Conservation (phyloP, 495 filamentous ascomycete genomes). For the Tetracladium setigerum region DNA sequence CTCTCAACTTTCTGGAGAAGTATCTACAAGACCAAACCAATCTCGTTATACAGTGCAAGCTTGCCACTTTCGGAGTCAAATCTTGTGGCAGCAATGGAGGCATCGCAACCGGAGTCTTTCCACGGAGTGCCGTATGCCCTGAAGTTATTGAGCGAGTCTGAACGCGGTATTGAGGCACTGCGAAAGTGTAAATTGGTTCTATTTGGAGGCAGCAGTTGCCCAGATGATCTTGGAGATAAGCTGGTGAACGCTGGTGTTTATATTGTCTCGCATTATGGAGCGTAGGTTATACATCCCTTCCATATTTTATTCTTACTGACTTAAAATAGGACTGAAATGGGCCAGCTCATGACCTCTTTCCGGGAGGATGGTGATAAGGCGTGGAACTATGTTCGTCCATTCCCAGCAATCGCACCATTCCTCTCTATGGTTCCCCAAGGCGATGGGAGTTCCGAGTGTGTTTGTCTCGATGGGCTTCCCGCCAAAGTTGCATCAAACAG, state of each 20-base stretch:
- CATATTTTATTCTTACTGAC: background rate
- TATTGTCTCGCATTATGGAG: conserved; percentile 43
- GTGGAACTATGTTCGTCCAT: conserved; percentile 34
- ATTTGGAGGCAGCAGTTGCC: conserved; percentile 37
- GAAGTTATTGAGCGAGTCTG: conserved; percentile 38
- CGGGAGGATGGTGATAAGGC: conserved; percentile 29
- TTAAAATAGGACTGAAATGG: conserved; percentile 42
- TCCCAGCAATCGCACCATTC: conserved; percentile 9
- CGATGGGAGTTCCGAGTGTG: conserved; percentile 33
- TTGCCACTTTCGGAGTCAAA: conserved; percentile 35
- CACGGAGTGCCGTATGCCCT: conserved; percentile 40
- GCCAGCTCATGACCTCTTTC: conserved; percentile 50
- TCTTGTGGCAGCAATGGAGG: conserved; percentile 31
- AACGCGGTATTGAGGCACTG: conserved; percentile 39
- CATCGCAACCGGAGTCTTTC: conserved; percentile 32
- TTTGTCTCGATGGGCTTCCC: conserved; percentile 43
- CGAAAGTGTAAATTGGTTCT: conserved; percentile 35
- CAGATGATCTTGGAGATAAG: conserved; percentile 41
- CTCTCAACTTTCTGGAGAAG: conserved; percentile 40
- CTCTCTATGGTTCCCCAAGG: conserved; percentile 38
- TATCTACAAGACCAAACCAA: conserved; percentile 27
- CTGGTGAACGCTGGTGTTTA: conserved; percentile 46
- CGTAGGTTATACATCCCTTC: conserved; percentile 11
- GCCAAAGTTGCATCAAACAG: conserved; percentile 44
- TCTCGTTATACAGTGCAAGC: conserved; percentile 35